phyloP scores from a whole-genome alignment of 2,329 filamentous ascomycete species.

The Cercospora citrullina region DNA sequence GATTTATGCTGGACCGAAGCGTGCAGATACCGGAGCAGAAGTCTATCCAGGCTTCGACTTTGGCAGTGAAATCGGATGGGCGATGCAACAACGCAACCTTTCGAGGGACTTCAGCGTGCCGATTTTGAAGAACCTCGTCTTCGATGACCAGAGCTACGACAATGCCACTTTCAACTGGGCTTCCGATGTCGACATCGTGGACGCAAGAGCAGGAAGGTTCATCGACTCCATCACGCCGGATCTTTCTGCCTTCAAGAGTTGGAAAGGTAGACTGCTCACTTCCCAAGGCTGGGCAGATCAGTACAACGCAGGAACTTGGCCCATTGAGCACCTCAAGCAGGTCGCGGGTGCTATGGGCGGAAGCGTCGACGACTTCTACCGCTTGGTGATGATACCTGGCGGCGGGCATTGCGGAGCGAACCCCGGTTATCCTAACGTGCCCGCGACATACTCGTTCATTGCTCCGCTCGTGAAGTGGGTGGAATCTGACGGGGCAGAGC shows the following conservation, averaged over 20 bases:
- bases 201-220: slow-evolving; percentile 37
- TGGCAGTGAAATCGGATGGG: slow-evolving; percentile 45
- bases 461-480: slow-evolving; percentile 41
- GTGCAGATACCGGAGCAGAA: slow-evolving; percentile 26
- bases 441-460: slow-evolving; percentile 39
- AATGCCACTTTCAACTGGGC: slow-evolving; percentile 42
- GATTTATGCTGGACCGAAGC: slow-evolving; percentile 39
- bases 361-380: slow-evolving; percentile 39
- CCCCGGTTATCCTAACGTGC: slow-evolving; percentile 37
- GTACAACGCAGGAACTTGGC: slow-evolving; percentile 42
- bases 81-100: slow-evolving; percentile 40
- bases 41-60: slow-evolving; percentile 46
- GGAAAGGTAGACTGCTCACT: slow-evolving; percentile 43
- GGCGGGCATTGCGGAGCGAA: slow-evolving; percentile 44
- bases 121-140: slow-evolving; percentile 48
- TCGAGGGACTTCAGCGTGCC: slow-evolving; percentile 42
- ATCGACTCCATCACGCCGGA: slow-evolving; percentile 44
- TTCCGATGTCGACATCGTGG: slow-evolving; percentile 39
- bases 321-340: slow-evolving; percentile 39
- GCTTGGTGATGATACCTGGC: slow-evolving; percentile 44
- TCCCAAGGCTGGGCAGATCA: slow-evolving; percentile 45
- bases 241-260: slow-evolving; percentile 35
- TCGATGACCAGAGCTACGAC: slow-evolving; percentile 42
- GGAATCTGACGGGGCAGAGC: slow-evolving; percentile 30
- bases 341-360: slow-evolving; percentile 32